phyloP scores from a whole-genome alignment of 176 grass and related monocot species.

The Triticum dicoccoides region DNA sequence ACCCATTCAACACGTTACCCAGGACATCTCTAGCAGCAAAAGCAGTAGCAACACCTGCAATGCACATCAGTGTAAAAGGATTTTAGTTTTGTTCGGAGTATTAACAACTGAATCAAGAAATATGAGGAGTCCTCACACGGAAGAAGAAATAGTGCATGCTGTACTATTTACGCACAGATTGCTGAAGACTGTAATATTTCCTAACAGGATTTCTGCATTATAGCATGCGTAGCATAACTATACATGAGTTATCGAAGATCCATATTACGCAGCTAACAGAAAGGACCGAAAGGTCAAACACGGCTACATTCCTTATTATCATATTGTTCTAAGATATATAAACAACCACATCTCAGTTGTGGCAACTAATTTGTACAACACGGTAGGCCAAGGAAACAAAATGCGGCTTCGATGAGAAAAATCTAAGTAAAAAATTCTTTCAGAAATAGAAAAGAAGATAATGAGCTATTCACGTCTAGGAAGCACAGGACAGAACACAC shows the following conservation, averaged over 20 bases:
- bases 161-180: constrained; percentile 8
- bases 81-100: constrained; percentile 20
- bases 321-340: constrained; percentile 13
- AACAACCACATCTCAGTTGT: neutral
- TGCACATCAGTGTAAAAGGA: neutral
- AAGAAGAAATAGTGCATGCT: neutral
- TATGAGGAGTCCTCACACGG: neutral
- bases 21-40: constrained; percentile 99
- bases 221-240: neutral
- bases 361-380: neutral
- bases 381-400: neutral
- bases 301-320: neutral
- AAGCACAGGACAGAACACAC: neutral
- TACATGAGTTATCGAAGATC: neutral
- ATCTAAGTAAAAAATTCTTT: neutral
- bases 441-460: neutral
- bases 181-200: constrained; percentile 3
- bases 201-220: neutral
- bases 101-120: neutral
- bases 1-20: constrained; percentile 89
- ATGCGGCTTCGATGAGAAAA: neutral
- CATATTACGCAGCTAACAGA: neutral
- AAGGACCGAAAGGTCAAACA: constrained; percentile 1
- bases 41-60: constrained; percentile 89
- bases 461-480: neutral